Evolutionary conservation across 73 alveolate genomes (phyloP).

Genomic region (Diophrys appendiculata): DNA sequence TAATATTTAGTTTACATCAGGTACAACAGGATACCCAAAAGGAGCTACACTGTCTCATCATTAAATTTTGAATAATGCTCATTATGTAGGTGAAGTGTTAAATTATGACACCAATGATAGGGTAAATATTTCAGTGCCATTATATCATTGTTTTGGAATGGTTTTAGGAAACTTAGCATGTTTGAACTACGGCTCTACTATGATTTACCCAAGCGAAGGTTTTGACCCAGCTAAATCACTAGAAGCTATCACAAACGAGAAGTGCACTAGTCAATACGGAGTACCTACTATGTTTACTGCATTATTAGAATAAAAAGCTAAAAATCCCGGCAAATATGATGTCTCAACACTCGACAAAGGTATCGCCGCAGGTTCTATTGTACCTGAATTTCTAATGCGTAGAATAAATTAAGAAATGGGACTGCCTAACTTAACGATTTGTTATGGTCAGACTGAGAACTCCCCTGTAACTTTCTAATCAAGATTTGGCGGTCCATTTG

Average conservation of each 20-base stretch:
- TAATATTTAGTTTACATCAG: slow-evolving; percentile 82
- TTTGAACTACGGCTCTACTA: slow-evolving; percentile 65
- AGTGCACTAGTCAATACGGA: slow-evolving; percentile 69
- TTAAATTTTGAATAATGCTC: slow-evolving; percentile 70
- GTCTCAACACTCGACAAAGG: slow-evolving; percentile 63
- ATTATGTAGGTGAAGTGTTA: slow-evolving; percentile 51
- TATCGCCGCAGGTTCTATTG: slow-evolving; percentile 77
- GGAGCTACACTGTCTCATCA: slow-evolving; percentile 85
- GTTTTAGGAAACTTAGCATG: slow-evolving; percentile 82
- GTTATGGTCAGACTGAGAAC: slow-evolving; percentile 45
- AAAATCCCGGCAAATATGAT: slow-evolving; percentile 23
- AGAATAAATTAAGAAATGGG: slow-evolving; percentile 31
- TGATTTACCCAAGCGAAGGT: slow-evolving; percentile 77
- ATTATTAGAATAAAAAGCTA: slow-evolving; percentile 49
- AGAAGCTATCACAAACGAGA: slow-evolving; percentile 53
- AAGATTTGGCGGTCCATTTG: slow-evolving; percentile 6
- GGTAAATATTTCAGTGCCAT: slow-evolving; percentile 74
- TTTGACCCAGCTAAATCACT: slow-evolving; percentile 66
- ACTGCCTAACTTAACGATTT: slow-evolving; percentile 7
- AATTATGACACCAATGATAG: slow-evolving; percentile 5
- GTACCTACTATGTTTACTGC: slow-evolving; percentile 86
- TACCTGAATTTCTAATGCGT: slow-evolving; percentile 71
- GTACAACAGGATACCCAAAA: slow-evolving; percentile 86
- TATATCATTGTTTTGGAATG: slow-evolving; percentile 90
- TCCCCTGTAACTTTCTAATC: slow-evolving; percentile 34